Conservation (phyloP, 225 moss, liverwort and hornwort genomes). For the Thuidium tamariscinum region DNA sequence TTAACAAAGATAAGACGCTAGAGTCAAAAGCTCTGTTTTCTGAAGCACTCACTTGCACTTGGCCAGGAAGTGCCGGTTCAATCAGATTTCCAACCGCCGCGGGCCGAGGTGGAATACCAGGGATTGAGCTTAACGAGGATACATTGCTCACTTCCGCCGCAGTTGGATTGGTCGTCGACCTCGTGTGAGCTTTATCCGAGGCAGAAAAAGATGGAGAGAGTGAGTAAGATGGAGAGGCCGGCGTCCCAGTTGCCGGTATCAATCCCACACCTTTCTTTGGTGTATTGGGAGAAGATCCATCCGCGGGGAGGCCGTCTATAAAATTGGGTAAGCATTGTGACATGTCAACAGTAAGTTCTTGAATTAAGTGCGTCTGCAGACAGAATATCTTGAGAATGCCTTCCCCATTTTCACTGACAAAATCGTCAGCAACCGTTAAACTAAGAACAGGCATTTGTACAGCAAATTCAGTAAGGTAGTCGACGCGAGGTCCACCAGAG, state of each 20-base stretch:
- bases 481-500: constrained; percentile 54
- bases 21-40: constrained; percentile 21
- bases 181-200: constrained; percentile 16
- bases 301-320: constrained; percentile 1
- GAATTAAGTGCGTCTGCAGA: constrained; percentile 79
- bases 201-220: constrained; percentile 21
- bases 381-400: constrained; percentile 77
- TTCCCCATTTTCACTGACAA: constrained; percentile 56
- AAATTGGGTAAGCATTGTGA: constrained; percentile 56
- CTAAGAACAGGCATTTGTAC: constrained; percentile 81
- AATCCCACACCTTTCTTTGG: constrained; percentile 36
- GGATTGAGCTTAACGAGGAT: constrained; percentile 4
- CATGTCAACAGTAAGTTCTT: constrained; percentile 64
- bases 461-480: constrained; percentile 75
- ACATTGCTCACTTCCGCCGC: constrained; percentile 3
- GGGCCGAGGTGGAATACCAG: constrained; percentile 36
- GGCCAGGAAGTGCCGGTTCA: constrained; percentile 19
- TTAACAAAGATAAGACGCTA: constrained; percentile 8
- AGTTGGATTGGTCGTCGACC: constrained; percentile 13
- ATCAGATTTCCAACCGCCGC: constrained; percentile 19
- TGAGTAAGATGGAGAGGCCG: background rate
- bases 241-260: constrained; percentile 6
- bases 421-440: constrained; percentile 68
- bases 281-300: constrained; percentile 39
- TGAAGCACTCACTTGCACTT: constrained; percentile 13